These are phyloP conservation scores for Coemansia sp. DNA, from an alignment of 192 early-diverging fungal genomes.

Conservation along the genomic window DNA sequence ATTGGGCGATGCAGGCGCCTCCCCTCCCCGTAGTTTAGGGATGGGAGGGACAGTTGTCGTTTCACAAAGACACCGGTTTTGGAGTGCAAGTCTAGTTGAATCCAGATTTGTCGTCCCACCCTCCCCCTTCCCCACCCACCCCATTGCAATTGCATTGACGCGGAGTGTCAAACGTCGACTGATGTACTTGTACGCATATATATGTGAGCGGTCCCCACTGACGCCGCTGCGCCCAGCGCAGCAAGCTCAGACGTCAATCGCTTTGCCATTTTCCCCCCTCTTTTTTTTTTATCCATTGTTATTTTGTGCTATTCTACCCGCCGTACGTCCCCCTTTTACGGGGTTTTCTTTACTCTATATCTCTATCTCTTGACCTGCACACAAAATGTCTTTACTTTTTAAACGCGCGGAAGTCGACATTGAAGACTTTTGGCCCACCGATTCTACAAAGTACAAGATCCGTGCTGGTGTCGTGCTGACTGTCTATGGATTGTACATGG, in stretches of 20 bases:
- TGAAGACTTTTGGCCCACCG: slow-evolving; percentile 19
- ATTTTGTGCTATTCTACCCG: neutral
- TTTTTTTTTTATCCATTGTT: neutral
- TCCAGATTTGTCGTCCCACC: neutral
- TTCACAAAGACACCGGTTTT: neutral
- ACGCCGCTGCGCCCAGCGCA: neutral
- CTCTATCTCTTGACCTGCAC: neutral
- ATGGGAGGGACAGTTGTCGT: neutral
- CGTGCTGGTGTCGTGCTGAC: slow-evolving; percentile 28
- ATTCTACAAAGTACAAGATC: slow-evolving; percentile 34
- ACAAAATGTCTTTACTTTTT: neutral
- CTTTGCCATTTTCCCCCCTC: neutral
- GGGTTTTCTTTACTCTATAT: slow-evolving; percentile 14
- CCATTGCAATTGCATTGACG: neutral
- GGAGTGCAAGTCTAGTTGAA: neutral
- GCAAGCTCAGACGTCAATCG: neutral
- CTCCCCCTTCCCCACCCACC: neutral
- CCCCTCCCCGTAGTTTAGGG: neutral
- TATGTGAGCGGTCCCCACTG: neutral
- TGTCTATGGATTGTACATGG: slow-evolving; percentile 25
- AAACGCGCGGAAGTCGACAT: neutral
- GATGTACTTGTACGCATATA: neutral
- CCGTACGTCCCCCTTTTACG: neutral
- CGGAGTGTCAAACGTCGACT: neutral
- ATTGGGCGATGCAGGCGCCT: neutral